These are phyloP conservation scores for Gracilaria caudata DNA, from an alignment of 23 red algal genomes.

Conservation along the genomic window DNA sequence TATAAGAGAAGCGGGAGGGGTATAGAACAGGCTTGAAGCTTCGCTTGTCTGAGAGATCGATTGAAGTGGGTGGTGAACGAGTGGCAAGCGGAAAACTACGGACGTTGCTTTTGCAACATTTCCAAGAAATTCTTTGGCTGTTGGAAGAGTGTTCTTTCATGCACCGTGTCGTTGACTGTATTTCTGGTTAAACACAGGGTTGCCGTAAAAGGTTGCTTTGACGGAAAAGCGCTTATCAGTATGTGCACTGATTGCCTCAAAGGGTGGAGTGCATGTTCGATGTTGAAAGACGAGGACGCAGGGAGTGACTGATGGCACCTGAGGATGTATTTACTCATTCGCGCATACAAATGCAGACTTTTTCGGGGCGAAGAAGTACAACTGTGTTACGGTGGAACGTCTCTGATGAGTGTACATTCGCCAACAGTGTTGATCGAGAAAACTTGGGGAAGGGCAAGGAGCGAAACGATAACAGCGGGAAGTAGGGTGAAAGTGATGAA, in stretches of 20 bases:
- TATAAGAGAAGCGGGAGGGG: background rate
- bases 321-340: background rate
- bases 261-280: background rate
- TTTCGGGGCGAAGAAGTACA: background rate
- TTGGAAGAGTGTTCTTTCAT: slow-evolving; percentile 17
- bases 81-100: background rate
- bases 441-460: no score
- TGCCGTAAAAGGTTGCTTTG: background rate
- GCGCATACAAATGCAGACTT: background rate
- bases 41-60: background rate
- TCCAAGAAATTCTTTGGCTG: slow-evolving; percentile 12
- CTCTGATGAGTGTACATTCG: no score
- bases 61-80: background rate
- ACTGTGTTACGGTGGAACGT: no score
- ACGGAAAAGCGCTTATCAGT: background rate
- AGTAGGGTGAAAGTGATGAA: background rate
- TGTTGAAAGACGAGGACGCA: background rate
- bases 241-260: background rate
- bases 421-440: no score
- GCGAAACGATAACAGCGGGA: background rate
- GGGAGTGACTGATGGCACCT: background rate
- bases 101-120: slow-evolving; percentile 7
- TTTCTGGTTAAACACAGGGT: background rate
- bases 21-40: background rate
- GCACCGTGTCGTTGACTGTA: slow-evolving; percentile 10